Conservation (phyloP, 1,284 basidiomycete species). For the Sphagnurus paluster region DNA sequence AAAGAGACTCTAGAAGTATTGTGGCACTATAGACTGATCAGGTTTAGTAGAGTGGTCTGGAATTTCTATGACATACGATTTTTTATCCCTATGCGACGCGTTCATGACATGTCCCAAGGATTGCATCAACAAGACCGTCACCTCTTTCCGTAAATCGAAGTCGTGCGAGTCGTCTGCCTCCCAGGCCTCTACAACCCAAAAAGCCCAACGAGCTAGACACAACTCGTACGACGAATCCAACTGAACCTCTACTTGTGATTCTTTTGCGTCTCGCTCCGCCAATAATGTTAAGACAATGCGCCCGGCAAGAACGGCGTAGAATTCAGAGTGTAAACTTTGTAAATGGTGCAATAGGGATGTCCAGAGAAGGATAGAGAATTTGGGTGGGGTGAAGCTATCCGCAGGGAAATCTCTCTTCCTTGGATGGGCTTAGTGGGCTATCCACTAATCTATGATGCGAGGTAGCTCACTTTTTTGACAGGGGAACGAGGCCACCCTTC, state of each 20-base stretch:
- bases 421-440: constrained; percentile 11
- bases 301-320: constrained; percentile 53
- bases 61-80: constrained; percentile 35
- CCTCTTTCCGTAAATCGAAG: constrained; percentile 42
- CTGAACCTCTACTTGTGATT: constrained; percentile 8
- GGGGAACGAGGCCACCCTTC: constrained; percentile 71
- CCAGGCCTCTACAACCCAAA: constrained; percentile 54
- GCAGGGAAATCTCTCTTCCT: constrained; percentile 61
- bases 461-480: constrained; percentile 70
- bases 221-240: constrained; percentile 47
- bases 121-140: constrained; percentile 46
- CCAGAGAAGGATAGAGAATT: constrained; percentile 66
- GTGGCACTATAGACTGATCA: constrained; percentile 13
- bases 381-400: constrained; percentile 50
- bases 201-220: constrained; percentile 67
- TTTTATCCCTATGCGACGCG: constrained; percentile 24
- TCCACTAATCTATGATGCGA: not conserved
- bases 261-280: constrained; percentile 16
- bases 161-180: constrained; percentile 29
- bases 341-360: constrained; percentile 66
- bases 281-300: constrained; percentile 48
- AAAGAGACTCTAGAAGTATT: constrained; percentile 40
- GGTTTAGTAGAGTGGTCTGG: not conserved
- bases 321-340: constrained; percentile 53
- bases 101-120: constrained; percentile 41